phyloP scores from a whole-genome alignment of 2,329 filamentous ascomycete species.

The Fusarium caatingaense region DNA sequence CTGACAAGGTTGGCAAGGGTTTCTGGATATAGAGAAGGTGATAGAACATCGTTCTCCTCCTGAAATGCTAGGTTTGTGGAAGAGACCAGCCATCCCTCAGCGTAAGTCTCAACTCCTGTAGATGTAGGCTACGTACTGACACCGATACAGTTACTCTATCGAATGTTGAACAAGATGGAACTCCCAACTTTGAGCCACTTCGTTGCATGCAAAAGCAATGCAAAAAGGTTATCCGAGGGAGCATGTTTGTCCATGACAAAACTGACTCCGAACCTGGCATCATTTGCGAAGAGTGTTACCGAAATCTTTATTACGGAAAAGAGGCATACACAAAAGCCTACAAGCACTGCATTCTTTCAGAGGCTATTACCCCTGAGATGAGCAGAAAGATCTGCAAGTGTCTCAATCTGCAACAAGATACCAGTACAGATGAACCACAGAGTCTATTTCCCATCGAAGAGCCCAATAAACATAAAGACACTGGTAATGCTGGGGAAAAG shows the following conservation, averaged over 20 bases:
- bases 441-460: slow-evolving; percentile 25
- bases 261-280: slow-evolving; percentile 6
- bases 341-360: slow-evolving; percentile 31
- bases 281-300: slow-evolving; percentile 38
- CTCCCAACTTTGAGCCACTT: slow-evolving; percentile 31
- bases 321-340: slow-evolving; percentile 31
- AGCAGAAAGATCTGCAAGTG: slow-evolving; percentile 36
- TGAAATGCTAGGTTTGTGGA: slow-evolving; percentile 35
- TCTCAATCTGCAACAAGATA: neutral
- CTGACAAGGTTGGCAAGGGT: slow-evolving; percentile 8
- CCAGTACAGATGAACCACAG: neutral
- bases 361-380: slow-evolving; percentile 30
- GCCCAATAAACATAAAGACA: slow-evolving; percentile 2
- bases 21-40: slow-evolving; percentile 39
- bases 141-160: slow-evolving; percentile 22
- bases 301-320: slow-evolving; percentile 19
- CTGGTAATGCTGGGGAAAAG: neutral
- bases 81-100: slow-evolving; percentile 39
- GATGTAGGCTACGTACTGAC: neutral
- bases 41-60: slow-evolving; percentile 38
- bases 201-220: slow-evolving; percentile 31
- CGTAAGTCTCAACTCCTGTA: slow-evolving; percentile 8
- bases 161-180: slow-evolving; percentile 16
- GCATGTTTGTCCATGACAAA: slow-evolving; percentile 33
- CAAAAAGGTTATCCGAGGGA: slow-evolving; percentile 30